These are phyloP conservation scores for Mollisia scopiformis DNA, from an alignment of 2,329 filamentous ascomycete species.

Conservation along the genomic window DNA sequence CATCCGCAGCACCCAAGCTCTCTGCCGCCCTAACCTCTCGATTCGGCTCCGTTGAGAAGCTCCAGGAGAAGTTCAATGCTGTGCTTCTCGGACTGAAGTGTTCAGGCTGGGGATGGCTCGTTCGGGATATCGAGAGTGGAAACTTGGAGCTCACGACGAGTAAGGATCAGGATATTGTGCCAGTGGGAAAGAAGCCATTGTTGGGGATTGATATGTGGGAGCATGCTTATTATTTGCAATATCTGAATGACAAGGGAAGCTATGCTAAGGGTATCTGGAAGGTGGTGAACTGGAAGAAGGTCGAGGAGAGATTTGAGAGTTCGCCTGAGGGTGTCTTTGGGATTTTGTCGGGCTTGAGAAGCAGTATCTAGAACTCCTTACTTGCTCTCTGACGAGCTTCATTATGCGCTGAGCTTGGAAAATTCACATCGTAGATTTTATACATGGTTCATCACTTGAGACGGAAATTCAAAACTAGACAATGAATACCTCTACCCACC, in stretches of 20 bases:
- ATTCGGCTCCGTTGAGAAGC: slow-evolving; percentile 70
- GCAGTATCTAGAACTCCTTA: too few species aligned
- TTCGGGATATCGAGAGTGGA: slow-evolving; percentile 63
- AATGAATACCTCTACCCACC: too few species aligned
- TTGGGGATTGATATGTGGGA: slow-evolving; percentile 92
- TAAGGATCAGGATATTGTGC: slow-evolving; percentile 84
- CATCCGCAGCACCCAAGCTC: slow-evolving; percentile 60
- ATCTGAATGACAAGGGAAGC: slow-evolving; percentile 73
- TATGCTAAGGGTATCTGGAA: slow-evolving; percentile 80
- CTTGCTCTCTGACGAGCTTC: background rate
- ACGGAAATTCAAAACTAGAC: too few species aligned
- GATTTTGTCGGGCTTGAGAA: slow-evolving; percentile 22
- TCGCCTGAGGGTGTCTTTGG: slow-evolving; percentile 41
- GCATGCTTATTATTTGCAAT: slow-evolving; percentile 89
- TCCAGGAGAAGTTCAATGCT: slow-evolving; percentile 67
- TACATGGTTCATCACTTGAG: too few species aligned
- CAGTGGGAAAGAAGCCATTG: slow-evolving; percentile 67
- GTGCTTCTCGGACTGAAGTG: slow-evolving; percentile 75
- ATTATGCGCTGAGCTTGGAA: background rate
- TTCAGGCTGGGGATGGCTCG: slow-evolving; percentile 87
- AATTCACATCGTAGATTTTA: too few species aligned
- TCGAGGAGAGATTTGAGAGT: slow-evolving; percentile 63
- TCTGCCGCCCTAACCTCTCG: slow-evolving; percentile 61
- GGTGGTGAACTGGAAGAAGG: slow-evolving; percentile 76
- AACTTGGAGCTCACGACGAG: slow-evolving; percentile 73